Conservation (phyloP, 2,329 filamentous ascomycete species). For the Proliferodiscus dingleyae region DNA sequence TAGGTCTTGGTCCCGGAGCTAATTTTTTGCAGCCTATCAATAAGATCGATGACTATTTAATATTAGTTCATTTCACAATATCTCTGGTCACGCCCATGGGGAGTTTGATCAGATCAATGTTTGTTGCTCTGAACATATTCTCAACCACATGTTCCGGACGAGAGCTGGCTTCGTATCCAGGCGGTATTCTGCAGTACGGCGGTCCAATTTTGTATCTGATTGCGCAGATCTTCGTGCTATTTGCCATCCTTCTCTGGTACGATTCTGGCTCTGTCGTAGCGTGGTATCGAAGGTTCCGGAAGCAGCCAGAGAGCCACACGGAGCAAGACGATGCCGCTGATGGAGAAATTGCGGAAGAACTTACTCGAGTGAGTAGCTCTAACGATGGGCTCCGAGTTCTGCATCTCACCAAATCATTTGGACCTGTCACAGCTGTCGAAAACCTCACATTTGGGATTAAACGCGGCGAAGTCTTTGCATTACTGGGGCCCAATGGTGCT, state of each 20-base stretch:
- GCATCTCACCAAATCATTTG: constrained; percentile 76
- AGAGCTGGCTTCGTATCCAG: constrained; percentile 62
- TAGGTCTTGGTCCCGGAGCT: neutral
- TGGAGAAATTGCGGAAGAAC: constrained; percentile 59
- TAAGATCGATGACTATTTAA: constrained; percentile 61
- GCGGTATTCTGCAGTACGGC: constrained; percentile 68
- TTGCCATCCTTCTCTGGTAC: constrained; percentile 69
- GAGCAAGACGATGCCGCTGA: constrained; percentile 16
- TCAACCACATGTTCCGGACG: constrained; percentile 68
- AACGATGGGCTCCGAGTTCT: constrained; percentile 59
- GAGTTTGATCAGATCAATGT: constrained; percentile 67
- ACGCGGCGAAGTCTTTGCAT: constrained; percentile 77
- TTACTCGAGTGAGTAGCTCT: constrained; percentile 54
- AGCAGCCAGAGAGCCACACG: constrained; percentile 8
- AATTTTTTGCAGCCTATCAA: constrained; percentile 46
- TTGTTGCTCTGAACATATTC: constrained; percentile 78
- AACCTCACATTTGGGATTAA: constrained; percentile 80
- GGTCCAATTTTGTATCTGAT: constrained; percentile 81
- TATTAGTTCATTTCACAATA: constrained; percentile 70
- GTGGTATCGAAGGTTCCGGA: constrained; percentile 38
- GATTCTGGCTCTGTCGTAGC: constrained; percentile 68
- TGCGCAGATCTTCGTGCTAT: constrained; percentile 66
- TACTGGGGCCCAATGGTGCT: constrained; percentile 86
- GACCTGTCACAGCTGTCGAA: constrained; percentile 73
- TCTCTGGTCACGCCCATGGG: constrained; percentile 71